These are phyloP conservation scores for Candida insectorum DNA, from an alignment of 805 yeast species.

Conservation along the genomic window DNA sequence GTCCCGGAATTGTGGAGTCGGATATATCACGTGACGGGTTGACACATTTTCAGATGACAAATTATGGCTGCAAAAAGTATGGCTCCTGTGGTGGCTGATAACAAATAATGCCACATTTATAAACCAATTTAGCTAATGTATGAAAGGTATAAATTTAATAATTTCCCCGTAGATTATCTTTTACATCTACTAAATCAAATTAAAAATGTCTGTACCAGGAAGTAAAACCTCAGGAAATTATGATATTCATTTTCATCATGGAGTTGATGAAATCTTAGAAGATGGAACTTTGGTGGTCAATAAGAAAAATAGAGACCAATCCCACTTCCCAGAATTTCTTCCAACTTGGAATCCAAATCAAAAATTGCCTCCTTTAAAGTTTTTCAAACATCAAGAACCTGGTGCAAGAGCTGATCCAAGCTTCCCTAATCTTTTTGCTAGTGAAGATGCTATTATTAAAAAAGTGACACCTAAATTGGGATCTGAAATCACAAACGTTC, in stretches of 20 bases:
- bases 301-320: conserved; percentile 29
- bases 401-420: conserved; percentile 64
- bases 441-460: conserved; percentile 24
- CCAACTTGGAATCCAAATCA: conserved; percentile 69
- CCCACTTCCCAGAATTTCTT: conserved; percentile 52
- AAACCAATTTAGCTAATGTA: too few species aligned
- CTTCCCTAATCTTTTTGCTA: conserved; percentile 50
- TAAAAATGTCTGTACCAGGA: conserved; percentile 3
- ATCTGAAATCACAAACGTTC: conserved; percentile 57
- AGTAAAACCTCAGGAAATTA: conserved; percentile 22
- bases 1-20: too few species aligned
- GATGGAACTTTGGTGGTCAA: conserved; percentile 50
- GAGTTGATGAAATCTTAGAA: conserved; percentile 44
- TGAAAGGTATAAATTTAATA: too few species aligned
- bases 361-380: conserved; percentile 48
- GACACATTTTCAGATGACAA: too few species aligned
- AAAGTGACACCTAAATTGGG: conserved; percentile 69
- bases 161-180: too few species aligned
- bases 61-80: too few species aligned
- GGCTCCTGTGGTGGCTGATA: too few species aligned
- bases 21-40: too few species aligned
- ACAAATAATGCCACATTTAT: too few species aligned
- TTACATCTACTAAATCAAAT: too few species aligned
- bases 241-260: conserved; percentile 50
- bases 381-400: conserved; percentile 59